These are phyloP conservation scores for Cercospora sesami DNA, from an alignment of 2,329 filamentous ascomycete genomes.

Conservation along the genomic window DNA sequence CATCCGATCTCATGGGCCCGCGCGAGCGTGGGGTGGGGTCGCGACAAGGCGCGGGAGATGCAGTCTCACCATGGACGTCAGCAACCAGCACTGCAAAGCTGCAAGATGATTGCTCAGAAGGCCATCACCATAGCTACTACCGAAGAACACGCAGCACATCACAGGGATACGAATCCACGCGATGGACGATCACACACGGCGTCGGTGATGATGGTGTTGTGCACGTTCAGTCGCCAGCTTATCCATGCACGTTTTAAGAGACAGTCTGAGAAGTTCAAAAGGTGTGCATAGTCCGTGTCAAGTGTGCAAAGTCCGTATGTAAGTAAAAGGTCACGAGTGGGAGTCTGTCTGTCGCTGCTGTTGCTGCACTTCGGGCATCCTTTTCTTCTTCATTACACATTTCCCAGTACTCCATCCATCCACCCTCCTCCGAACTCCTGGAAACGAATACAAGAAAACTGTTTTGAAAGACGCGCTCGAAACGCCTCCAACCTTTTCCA, in stretches of 20 bases:
- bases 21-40: neutral
- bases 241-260: neutral
- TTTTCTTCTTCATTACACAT: slow-evolving; percentile 12
- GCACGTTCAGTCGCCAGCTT: neutral
- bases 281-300: neutral
- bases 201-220: neutral
- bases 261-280: neutral
- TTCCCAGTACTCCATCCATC: neutral
- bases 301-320: neutral
- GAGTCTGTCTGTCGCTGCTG: slow-evolving; percentile 4
- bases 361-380: neutral
- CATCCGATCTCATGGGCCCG: neutral
- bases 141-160: slow-evolving; percentile 10
- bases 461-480: neutral
- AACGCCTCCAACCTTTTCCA: neutral
- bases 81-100: neutral
- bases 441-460: slow-evolving; percentile 2
- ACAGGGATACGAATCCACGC: neutral
- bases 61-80: neutral
- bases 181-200: neutral
- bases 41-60: neutral
- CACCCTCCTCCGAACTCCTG: neutral
- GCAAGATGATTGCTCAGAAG: neutral
- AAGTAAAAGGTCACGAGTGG: slow-evolving; percentile 1
- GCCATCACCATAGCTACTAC: slow-evolving; percentile 14